Evolutionary conservation across 2,329 filamentous ascomycete genomes (phyloP).

Genomic region (Verticillium isaacii): DNA sequence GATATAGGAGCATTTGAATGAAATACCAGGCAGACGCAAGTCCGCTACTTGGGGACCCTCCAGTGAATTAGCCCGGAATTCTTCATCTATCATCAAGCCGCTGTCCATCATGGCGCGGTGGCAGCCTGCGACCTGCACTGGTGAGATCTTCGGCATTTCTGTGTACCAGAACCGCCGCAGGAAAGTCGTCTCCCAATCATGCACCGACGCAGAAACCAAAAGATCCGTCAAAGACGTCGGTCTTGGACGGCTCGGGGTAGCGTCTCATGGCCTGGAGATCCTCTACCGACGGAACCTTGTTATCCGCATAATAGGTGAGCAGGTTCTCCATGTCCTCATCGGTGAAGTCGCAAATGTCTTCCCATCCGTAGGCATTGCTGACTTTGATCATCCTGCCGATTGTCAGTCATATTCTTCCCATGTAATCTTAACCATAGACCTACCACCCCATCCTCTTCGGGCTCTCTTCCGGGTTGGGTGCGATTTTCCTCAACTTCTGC

Average conservation of each 20-base stretch:
- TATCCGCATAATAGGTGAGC: constrained; percentile 64
- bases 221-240: constrained; percentile 55
- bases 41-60: no score
- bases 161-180: no score
- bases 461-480: constrained; percentile 67
- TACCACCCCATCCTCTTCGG: constrained; percentile 89
- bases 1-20: no score
- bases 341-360: constrained; percentile 77
- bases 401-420: background rate
- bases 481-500: constrained; percentile 71
- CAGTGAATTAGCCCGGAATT: no score
- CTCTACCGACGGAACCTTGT: constrained; percentile 51
- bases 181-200: background rate
- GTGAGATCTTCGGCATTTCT: no score
- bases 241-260: constrained; percentile 29
- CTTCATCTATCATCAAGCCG: no score
- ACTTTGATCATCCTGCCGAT: constrained; percentile 77
- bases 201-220: constrained; percentile 53
- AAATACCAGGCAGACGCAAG: no score
- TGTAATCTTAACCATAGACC: constrained; percentile 19
- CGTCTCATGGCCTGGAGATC: constrained; percentile 51
- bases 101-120: no score
- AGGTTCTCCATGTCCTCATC: constrained; percentile 81
- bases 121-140: no score
- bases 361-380: constrained; percentile 79